A percentile compares a stretch with the other conserved stretches of the same genome.
These are phyloP conservation scores for Podospora australis DNA, from an alignment of 495 filamentous ascomycete species.

Conservation along the genomic window DNA sequence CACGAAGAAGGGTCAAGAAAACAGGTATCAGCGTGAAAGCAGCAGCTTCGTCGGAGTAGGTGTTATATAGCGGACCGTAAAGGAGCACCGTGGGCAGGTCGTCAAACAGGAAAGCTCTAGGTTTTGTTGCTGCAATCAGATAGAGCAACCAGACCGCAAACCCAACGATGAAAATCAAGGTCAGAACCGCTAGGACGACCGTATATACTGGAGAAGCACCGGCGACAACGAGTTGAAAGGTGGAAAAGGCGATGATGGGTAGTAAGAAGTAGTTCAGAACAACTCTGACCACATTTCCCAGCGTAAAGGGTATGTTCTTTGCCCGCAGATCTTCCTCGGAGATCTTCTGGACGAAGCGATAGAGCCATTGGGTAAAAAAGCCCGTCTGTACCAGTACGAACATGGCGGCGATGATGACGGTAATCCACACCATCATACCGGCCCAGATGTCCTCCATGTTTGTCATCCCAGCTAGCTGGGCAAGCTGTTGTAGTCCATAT, in stretches of 20 bases:
- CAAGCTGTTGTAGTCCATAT: slow-evolving; percentile 72
- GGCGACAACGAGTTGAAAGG: slow-evolving; percentile 85
- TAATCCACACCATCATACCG: slow-evolving; percentile 79
- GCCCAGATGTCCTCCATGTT: slow-evolving; percentile 81
- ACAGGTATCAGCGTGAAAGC: slow-evolving; percentile 84
- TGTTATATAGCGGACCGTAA: slow-evolving; percentile 97
- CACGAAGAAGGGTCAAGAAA: slow-evolving; percentile 74
- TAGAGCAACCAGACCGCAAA: slow-evolving; percentile 74
- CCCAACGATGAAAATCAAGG: slow-evolving; percentile 62
- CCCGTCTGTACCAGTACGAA: slow-evolving; percentile 69
- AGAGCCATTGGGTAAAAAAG: slow-evolving; percentile 68
- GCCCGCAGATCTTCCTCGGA: slow-evolving; percentile 78
- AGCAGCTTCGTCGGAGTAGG: slow-evolving; percentile 80
- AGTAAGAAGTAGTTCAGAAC: slow-evolving; percentile 88
- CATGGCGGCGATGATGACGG: slow-evolving; percentile 62
- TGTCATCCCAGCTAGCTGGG: slow-evolving; percentile 79
- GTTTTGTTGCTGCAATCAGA: slow-evolving; percentile 71
- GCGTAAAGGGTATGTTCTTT: slow-evolving; percentile 90
- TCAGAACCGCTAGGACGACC: slow-evolving; percentile 64
- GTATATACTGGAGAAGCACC: slow-evolving; percentile 56
- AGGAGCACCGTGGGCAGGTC: slow-evolving; percentile 82
- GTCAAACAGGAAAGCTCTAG: slow-evolving; percentile 82
- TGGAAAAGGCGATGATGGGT: slow-evolving; percentile 75
- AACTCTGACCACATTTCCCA: slow-evolving; percentile 80
- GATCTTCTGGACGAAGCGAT: slow-evolving; percentile 60